Evolutionary conservation across 768 basidiomycete genomes (phyloP).

Genomic region (Neoboletus subvelutipes): DNA sequence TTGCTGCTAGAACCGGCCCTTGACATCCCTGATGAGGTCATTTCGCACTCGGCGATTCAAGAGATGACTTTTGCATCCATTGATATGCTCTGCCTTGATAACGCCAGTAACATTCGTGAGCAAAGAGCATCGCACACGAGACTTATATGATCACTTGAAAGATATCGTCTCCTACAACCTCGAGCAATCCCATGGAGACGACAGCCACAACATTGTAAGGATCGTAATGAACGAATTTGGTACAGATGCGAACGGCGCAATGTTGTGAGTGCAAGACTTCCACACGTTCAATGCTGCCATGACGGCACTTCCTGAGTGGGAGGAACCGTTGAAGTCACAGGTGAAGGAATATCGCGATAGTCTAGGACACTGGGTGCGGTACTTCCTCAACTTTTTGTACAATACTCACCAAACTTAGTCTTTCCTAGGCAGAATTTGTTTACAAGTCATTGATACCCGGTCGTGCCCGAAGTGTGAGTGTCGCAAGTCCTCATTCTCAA

Average conservation of each 20-base stretch:
- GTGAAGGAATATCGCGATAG: conserved; percentile 46
- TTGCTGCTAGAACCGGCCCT: conserved; percentile 29
- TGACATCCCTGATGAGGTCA: conserved; percentile 39
- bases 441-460: too few species aligned
- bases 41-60: conserved; percentile 38
- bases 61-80: conserved; percentile 27
- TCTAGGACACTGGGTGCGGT: conserved; percentile 48
- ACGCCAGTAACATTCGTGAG: conserved; percentile 24
- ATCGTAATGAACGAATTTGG: conserved; percentile 46
- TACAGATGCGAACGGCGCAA: conserved; percentile 16
- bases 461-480: too few species aligned
- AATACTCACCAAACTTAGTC: too few species aligned
- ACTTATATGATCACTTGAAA: conserved; percentile 7
- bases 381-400: too few species aligned
- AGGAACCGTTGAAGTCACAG: conserved; percentile 39
- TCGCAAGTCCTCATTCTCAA: too few species aligned
- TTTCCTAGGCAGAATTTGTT: too few species aligned
- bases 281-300: conserved; percentile 19
- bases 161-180: conserved; percentile 34
- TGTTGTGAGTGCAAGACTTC: conserved; percentile 15
- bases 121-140: background rate
- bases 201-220: conserved; percentile 43
- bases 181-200: conserved; percentile 31
- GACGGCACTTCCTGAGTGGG: conserved; percentile 38
- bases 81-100: conserved; percentile 38